Percentiles rank a stretch among this genome's conserved stretches.
Evolutionary conservation across 2,329 filamentous ascomycete species (phyloP).

Genomic region (Ascochyta viciae-villosae): DNA sequence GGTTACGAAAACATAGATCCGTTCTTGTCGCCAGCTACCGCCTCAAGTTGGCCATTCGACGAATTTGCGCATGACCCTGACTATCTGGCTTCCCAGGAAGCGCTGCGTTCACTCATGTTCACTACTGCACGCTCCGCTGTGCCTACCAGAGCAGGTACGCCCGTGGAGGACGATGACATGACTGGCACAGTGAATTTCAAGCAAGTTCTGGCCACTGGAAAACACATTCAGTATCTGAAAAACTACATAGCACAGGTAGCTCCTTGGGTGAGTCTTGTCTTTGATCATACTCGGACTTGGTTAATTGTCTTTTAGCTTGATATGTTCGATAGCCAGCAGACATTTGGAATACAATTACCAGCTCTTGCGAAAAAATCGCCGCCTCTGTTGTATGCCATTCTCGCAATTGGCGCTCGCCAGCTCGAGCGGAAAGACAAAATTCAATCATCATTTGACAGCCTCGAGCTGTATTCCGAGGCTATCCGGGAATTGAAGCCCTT

Average conservation of each 20-base stretch:
- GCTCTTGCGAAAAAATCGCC: constrained; percentile 55
- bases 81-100: constrained; percentile 40
- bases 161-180: constrained; percentile 20
- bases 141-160: constrained; percentile 34
- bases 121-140: constrained; percentile 37
- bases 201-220: constrained; percentile 29
- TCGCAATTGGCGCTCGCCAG: constrained; percentile 61
- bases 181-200: constrained; percentile 24
- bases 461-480: constrained; percentile 60
- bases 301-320: constrained; percentile 50
- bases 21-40: constrained; percentile 32
- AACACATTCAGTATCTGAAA: constrained; percentile 37
- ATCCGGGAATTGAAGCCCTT: constrained; percentile 59
- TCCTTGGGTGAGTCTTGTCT: constrained; percentile 30
- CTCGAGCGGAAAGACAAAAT: constrained; percentile 55
- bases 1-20: constrained; percentile 28
- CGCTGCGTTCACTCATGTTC: constrained; percentile 37
- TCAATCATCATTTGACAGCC: constrained; percentile 53
- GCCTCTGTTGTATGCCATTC: constrained; percentile 58
- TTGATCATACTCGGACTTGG: too few species aligned
- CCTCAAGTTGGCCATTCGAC: constrained; percentile 34
- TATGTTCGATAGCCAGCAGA: constrained; percentile 59
- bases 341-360: constrained; percentile 59
- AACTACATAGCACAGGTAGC: constrained; percentile 41
- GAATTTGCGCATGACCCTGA: constrained; percentile 38